Base-by-base conservation (phyloP, 768 basidiomycete species). In the Leucocoprinus leucothites region DNA sequence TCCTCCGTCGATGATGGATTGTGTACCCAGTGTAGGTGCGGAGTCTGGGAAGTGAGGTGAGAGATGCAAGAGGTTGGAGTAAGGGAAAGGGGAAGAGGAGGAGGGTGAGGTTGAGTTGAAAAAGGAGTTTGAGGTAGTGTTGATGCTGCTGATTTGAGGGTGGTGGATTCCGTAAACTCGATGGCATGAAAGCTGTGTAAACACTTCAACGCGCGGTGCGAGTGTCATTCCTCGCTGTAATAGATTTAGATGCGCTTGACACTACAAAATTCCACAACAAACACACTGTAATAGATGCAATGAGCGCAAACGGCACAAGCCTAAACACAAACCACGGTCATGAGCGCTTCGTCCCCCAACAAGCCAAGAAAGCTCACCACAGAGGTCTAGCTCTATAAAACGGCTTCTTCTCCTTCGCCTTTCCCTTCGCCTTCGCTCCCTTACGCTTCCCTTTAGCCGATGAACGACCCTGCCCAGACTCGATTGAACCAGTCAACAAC, bases 191-290 rank as follows among this genome's bases (percentile, higher is more conserved):
- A 92, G 74, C 62, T 90, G 85, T 21, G 87, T 91, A 69, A 82
- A 89, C 25, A 93, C 82, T 69, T 91, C 85, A 14, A 93, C 84
- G 48, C 90, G 82, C 19, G 91, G 84, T 13, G 89, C 88, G 26
- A 89, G 71, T 3, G 91, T 92, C 86, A 92, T 89, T 41, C 87
- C 89, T 26, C 89, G 87, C 91, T 92, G 61, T n/a, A 57, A 46
- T 58, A 56, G 55, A 40, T 60, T 60, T 43, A 57, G 56, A 36
- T 43, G 28, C 43, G 59, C 22, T 50, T 41, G 8, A 18, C 40
- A 21, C n/a, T 9, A n/a, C 7, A 1, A 13, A 8, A 11, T 11
- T 16, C 1, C 8, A 21, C 7, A 8, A 7, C n/a, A 47, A 6
- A 76, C 83, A 67, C 64, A 91, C 89, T 42, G 81, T 81, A 25